These are phyloP conservation scores for Blastobotrys mokoenaii DNA, from an alignment of 805 yeast species.

Conservation along the genomic window DNA sequence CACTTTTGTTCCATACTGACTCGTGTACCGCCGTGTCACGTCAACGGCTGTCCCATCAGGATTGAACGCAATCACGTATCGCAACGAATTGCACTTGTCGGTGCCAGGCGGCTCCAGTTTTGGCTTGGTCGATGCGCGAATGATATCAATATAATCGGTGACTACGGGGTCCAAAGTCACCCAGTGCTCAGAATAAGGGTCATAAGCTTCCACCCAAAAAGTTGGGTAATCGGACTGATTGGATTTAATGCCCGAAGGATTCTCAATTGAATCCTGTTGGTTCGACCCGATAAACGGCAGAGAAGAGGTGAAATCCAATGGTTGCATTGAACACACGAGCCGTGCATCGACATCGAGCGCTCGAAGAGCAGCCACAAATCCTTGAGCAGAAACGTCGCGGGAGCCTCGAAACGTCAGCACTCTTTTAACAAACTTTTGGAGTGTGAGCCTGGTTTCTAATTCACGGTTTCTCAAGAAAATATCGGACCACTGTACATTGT, in stretches of 20 bases:
- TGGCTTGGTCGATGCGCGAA: constrained; percentile 36
- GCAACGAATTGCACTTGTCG: constrained; percentile 49
- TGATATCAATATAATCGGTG: constrained; percentile 52
- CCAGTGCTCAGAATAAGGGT: constrained; percentile 62
- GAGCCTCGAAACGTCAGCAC: constrained; percentile 52
- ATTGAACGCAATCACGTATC: constrained; percentile 76
- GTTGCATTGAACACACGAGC: constrained; percentile 75
- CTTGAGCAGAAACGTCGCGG: constrained; percentile 76
- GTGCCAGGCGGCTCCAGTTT: constrained; percentile 65
- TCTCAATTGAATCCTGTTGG: background rate
- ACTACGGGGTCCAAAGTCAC: constrained; percentile 79
- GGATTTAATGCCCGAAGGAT: background rate
- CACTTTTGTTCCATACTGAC: constrained; percentile 61
- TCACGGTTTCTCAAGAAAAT: constrained; percentile 23
- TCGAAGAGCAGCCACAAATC: constrained; percentile 70
- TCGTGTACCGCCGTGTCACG: constrained; percentile 77
- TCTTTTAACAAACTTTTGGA: constrained; percentile 36
- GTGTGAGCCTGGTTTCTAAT: constrained; percentile 23
- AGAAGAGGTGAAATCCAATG: constrained; percentile 65
- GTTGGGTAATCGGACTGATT: constrained; percentile 44
- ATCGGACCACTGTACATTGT: constrained; percentile 43
- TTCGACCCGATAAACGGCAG: constrained; percentile 9
- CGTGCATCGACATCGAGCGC: constrained; percentile 65
- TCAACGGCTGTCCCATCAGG: constrained; percentile 58
- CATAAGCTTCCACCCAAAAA: constrained; percentile 95